Percentiles rank a stretch among this genome's conserved stretches.
Evolutionary conservation across 768 basidiomycete species (phyloP).

Genomic region (Suillus alpinus): DNA sequence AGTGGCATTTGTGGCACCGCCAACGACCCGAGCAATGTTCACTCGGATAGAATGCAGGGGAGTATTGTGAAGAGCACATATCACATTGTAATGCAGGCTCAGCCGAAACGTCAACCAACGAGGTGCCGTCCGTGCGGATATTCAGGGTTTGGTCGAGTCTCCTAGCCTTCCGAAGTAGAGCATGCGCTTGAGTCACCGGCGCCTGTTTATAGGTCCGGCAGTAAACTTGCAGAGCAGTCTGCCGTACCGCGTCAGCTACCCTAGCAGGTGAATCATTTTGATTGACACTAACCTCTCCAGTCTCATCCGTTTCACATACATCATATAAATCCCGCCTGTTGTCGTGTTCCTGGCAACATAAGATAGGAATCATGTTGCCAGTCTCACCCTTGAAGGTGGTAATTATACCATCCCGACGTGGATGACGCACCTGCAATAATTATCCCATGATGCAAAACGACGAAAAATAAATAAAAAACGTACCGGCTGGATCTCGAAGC

Average conservation of each 20-base stretch:
- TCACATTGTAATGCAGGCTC: constrained; percentile 45
- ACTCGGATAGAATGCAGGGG: constrained; percentile 69
- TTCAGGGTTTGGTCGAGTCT: constrained; percentile 75
- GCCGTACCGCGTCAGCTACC: constrained; percentile 1
- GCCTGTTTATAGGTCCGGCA: constrained; percentile 84
- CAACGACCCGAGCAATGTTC: constrained; percentile 22
- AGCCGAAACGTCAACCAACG: constrained; percentile 7
- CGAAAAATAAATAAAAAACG: constrained; percentile 24
- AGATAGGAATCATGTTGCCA: constrained; percentile 74
- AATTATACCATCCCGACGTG: constrained; percentile 61
- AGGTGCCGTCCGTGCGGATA: constrained; percentile 36
- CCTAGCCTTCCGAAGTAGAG: constrained; percentile 83
- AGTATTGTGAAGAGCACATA: constrained; percentile 65
- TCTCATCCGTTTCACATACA: constrained; percentile 82
- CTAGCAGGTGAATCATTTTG: neutral
- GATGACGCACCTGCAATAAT: constrained; percentile 65
- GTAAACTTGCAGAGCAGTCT: constrained; percentile 92
- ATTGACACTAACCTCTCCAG: constrained; percentile 61
- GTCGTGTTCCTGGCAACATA: constrained; percentile 78
- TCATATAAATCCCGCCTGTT: constrained; percentile 71
- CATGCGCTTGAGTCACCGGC: constrained; percentile 68
- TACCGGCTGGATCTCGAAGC: constrained; percentile 88
- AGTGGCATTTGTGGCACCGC: constrained; percentile 48
- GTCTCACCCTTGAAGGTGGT: constrained; percentile 76
- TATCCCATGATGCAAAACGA: neutral